Conservation (phyloP, 345 rosid species). For the Pistacia atlantica region DNA sequence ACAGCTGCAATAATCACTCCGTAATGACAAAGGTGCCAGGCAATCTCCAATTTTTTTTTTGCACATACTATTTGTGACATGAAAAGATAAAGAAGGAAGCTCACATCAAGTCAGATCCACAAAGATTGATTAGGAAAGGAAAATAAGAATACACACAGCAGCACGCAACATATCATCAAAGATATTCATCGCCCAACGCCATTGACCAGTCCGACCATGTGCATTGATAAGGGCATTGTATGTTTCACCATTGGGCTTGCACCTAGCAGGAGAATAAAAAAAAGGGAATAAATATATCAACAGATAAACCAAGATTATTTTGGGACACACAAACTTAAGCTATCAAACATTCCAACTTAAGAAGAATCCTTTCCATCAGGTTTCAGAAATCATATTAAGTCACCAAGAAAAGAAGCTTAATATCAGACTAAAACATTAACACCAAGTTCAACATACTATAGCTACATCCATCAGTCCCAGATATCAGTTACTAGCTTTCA, state of each 20-base stretch:
- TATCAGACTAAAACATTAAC: background rate
- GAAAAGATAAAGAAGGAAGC: constrained; percentile 33
- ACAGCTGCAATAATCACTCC: background rate
- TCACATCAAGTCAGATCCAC: constrained; percentile 37
- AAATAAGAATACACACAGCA: constrained; percentile 72
- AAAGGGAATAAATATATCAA: constrained; percentile 14
- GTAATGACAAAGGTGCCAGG: background rate
- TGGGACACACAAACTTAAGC: background rate
- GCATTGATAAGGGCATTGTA: constrained; percentile 88
- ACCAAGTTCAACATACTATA: background rate
- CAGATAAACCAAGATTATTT: background rate
- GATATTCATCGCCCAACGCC: constrained; percentile 97
- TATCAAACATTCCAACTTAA: background rate
- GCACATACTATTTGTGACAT: constrained; percentile 5
- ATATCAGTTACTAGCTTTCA: constrained; percentile 4
- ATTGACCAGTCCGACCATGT: constrained; percentile 87
- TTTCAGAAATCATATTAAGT: background rate
- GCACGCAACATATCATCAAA: constrained; percentile 82
- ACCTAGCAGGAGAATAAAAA: constrained; percentile 42
- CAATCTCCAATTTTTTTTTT: constrained; percentile 8
- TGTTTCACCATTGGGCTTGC: constrained; percentile 89
- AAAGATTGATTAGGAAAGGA: constrained; percentile 34
- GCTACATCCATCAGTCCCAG: background rate
- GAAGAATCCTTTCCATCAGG: background rate
- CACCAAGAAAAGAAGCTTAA: background rate